phyloP scores from a whole-genome alignment of 257 asterid species.

The Verbena officinalis region DNA sequence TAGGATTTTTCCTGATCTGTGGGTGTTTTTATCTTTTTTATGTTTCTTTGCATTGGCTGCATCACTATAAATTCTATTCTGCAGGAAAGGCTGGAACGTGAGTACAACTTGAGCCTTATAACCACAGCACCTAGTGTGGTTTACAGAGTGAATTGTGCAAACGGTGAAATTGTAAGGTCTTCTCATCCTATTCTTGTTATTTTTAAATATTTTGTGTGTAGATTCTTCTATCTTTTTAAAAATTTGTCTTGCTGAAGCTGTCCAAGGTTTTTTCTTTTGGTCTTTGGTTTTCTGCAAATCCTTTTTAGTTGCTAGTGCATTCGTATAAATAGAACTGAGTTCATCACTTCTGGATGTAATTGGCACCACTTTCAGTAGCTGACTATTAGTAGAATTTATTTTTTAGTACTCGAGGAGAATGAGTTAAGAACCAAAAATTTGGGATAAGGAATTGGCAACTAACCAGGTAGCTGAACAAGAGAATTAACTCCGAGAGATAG shows the following conservation, averaged over 20 bases:
- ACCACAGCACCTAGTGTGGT: constrained; percentile 99
- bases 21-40: constrained; percentile 13
- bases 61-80: constrained; percentile 32
- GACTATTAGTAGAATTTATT: constrained; percentile 4
- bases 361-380: constrained; percentile 4
- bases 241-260: not conserved
- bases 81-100: constrained; percentile 99
- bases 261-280: not conserved
- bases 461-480: too few species aligned
- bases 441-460: too few species aligned
- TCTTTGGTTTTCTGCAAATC: not conserved
- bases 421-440: constrained; percentile 3
- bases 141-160: constrained; percentile 72
- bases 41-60: constrained; percentile 28
- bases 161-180: constrained; percentile 83
- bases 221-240: constrained; percentile 5
- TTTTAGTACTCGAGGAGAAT: not conserved
- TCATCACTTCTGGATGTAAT: constrained; percentile 17
- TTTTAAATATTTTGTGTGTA: constrained; percentile 21
- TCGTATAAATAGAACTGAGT: constrained; percentile 11
- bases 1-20: constrained; percentile 21
- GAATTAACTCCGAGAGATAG: too few species aligned
- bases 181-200: constrained; percentile 41
- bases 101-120: constrained; percentile 86
- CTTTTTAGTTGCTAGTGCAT: constrained; percentile 12